Base-by-base conservation (phyloP, 805 yeast species). In the Isabelozyma rhagii region DNA sequence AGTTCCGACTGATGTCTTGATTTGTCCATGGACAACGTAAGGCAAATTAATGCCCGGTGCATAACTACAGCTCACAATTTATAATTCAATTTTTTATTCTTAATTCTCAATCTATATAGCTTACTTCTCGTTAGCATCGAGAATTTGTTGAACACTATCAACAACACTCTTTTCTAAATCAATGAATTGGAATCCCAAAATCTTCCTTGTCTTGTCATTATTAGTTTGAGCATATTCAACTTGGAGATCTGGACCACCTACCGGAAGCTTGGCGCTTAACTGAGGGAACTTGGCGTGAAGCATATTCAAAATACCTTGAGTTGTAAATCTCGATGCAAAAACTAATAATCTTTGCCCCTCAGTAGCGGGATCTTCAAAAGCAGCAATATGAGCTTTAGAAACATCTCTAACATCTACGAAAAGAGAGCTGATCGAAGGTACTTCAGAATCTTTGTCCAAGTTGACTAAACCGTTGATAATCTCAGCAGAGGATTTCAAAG, bases 301-400 rank as follows among this genome's bases (percentile, higher is more conserved):
- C 15, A 59, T 51, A 39, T 63, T 63, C 25, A 61, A 42, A 8
- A 67, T 48, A 53, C 53, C 55, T 43, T 64, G 71, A 13, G 53
- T 44, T 11, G 51, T 48, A 46, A 61, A 60, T 1, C 56, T 52
- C 8, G 51, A 64, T 11, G 54, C 52, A 15, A 44, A 53, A 47
- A 67, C 49, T 49, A 70, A 63, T 38, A 73, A 56, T 50, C 78
- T 63, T 46, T 74, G 55, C 11, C 54, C 63, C 46, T n/a, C 49
- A 18, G 49, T 43, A 3, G 47, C 45, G 6, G 51, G 47, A 25
- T 56, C 49, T 38, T 55, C 56, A 36, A 57, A 59, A 8, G 55
- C 61, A n/a, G 41, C 45, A 41, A 60, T 21, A 42, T 61, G 66
- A 14, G 63, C 60, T 29, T 47, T 49, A 8, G 67, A 65, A 34